Evolutionary conservation across 257 asterid species (phyloP).

Genomic region (Gentiana macrophylla): DNA sequence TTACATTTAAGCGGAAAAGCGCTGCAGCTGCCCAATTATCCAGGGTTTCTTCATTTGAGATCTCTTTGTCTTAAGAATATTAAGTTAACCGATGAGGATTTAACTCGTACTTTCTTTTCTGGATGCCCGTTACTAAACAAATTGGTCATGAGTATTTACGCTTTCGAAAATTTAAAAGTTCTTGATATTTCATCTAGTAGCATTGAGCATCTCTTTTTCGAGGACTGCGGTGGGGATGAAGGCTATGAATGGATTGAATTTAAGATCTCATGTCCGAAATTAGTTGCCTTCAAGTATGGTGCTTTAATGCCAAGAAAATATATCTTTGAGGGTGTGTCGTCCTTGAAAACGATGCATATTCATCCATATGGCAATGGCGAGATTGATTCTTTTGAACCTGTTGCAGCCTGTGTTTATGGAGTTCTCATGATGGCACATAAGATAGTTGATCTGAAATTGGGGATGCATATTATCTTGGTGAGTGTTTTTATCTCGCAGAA

Average conservation of each 20-base stretch:
- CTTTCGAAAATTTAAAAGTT: neutral
- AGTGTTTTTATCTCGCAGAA: neutral
- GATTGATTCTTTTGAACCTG: neutral
- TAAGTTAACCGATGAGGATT: slow-evolving; percentile 6
- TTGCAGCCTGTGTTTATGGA: neutral
- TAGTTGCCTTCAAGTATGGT: slow-evolving; percentile 5
- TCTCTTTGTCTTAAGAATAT: slow-evolving; percentile 3
- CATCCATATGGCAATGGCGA: neutral
- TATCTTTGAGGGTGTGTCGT: slow-evolving; percentile 4
- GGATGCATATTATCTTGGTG: neutral
- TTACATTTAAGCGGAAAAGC: neutral
- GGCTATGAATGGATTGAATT: neutral
- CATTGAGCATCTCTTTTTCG: neutral
- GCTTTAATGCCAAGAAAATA: slow-evolving; percentile 9
- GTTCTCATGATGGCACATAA: neutral
- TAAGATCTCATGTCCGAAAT: slow-evolving; percentile 13
- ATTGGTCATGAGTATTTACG: neutral
- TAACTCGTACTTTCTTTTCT: slow-evolving; percentile 8
- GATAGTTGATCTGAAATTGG: slow-evolving; percentile 3
- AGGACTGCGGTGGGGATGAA: too few relatives aligned
- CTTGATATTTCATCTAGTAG: slow-evolving; percentile 10
- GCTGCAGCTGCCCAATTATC: slow-evolving; percentile 4
- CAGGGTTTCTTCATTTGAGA: slow-evolving; percentile 1
- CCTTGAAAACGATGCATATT: neutral
- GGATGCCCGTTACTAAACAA: neutral